Evolutionary conservation across 495 filamentous ascomycete species (phyloP), one percentile per base, ranked within the genome.

Genomic region (Arthonia radiata): DNA sequence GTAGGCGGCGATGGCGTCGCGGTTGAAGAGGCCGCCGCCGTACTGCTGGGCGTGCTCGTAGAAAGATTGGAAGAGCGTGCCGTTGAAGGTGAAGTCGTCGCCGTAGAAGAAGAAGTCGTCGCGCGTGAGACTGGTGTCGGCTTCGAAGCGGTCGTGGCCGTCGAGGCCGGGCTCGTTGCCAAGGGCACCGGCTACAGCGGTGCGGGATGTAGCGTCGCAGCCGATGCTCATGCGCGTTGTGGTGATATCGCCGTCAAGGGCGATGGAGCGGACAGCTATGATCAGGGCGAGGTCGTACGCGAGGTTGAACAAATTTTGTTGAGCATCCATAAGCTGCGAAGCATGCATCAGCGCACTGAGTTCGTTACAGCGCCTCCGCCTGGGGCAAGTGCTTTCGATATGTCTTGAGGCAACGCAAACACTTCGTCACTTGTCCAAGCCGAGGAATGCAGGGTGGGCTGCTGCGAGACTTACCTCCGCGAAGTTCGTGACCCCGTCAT

Each of bases 111-210:
- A 56, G 34, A 36, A 55, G 31, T 56, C 50, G 24, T 49, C 43
- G 6, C 52, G 43, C n/a, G 52, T 49, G 4, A 56, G 38, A 11
- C 47, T 50, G 0, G 45, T 41, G 26, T 56, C 48, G 2, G 30
- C 30, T 31, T 56, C 52, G 31, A 56, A 52, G 32, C 49, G 52
- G 32, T 55, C 50, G 37, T 55, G 51, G 18, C 44, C 46, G 29
- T 53, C 37, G 4, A 55, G 31, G 18, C 50, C 51, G 1, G 44
- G 41, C 37, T 52, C 42, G 12, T 28, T 35, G 12, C 48, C 49
- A 17, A 50, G 19, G n/a, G n/a, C n/a, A n/a, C n/a, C n/a, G 16
- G 25, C 38, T 16, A 33, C 28, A 3, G 48, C 47, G 2, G 50
- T 53, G 16, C 47, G 36, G 4, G 32, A 43, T 3, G 50, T 52